Base-by-base conservation (phyloP, 805 yeast species). In the Saccharomycopsis fibuligera region DNA sequence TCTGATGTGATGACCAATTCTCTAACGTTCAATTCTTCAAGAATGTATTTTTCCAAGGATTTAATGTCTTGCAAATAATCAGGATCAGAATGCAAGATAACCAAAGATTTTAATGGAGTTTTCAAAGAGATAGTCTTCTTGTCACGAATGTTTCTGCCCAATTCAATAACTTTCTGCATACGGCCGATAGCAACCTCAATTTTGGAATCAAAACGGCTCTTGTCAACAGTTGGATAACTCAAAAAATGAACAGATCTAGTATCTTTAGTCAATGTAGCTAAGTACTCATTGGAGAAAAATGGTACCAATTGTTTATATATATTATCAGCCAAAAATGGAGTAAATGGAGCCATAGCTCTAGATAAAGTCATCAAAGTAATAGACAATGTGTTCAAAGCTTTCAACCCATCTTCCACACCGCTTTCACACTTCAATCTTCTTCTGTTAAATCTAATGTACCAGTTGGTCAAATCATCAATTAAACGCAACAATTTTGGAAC, bases 381-480 rank as follows among this genome's bases (percentile, higher is more conserved):
- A 49, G 90, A 81, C 67, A 93, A 73, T 22, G 97, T 86, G 70
- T 93, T 93, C 61, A 93, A 76, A 42, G 96, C 96, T 60, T 77
- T 78, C 58, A 80, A 67, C 60, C 96, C 84, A 63, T 93, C 99
- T 49, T 80, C 83, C 45, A 78, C 68, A 53, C 96, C 96, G 53
- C 77, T 83, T 62, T 84, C 93, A 65, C 98, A 98, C 83, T 93
- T 93, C 62, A 93, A 79, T 75, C 99, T 91, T 73, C 88, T 81
- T 74, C 99, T 90, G 74, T 93, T 93, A 69, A 93, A 86, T 68
- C 99, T 84, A 66, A 93, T 93, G 74, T 93, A 93, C 98, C 98
- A 93, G 74, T 93, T 93, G 57, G 99, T 93, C 68, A 93, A 78
- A 63, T 87, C 87, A 62, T 93, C 99, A 65, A 93, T 86, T 67